Evolutionary conservation across 2,329 filamentous ascomycete species (phyloP), one percentile per base, ranked within the genome.

Genomic region (Chaetomiaceae sp.): DNA sequence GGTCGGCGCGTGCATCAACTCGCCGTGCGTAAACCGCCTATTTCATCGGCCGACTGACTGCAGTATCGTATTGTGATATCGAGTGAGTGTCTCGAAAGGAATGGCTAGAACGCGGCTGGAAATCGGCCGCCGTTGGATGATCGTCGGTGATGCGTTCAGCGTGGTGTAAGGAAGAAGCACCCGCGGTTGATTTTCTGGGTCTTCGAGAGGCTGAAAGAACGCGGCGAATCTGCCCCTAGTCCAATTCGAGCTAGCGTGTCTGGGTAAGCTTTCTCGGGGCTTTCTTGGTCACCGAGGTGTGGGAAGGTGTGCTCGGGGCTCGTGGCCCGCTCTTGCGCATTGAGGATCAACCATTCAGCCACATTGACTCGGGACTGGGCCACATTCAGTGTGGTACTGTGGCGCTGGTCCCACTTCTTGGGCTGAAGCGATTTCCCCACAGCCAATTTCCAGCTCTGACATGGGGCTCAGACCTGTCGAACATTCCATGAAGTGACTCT

Each of bases 1-100:
- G 51, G 49, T 20, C 48, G 47, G 53, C 44, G 59, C 51, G 55
- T 58, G 55, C 55, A 59, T 62, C 61, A 55, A 61, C 55, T 58
- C 54, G 48, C 51, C 45, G 52, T 37, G 54, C 54, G 55, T 55
- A 50, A 42, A 23, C 34, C 36, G 33, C 33, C 51, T 51, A 48
- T 54, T 40, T 53, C 59, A 59, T 58, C 53, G 55, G 58, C 10
- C 40, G 32, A 30, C 13, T 7, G 13, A 13, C n/a, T 6, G 23
- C 27, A 34, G 13, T 3, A 11, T 25, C 18, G 23, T 6, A 25
- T 13, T 20, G 20, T 9, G 23, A 29, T 16, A 36, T 16, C 2
- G 18, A 44, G 30, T n/a, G 25, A 29, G 34, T 20, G 32, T 20
- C 9, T 43, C 11, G 14, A 20, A 48, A 50, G 37, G 36, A 54